Conservation (phyloP, 768 basidiomycete genomes). For the Candolleomyces eurysporus region DNA sequence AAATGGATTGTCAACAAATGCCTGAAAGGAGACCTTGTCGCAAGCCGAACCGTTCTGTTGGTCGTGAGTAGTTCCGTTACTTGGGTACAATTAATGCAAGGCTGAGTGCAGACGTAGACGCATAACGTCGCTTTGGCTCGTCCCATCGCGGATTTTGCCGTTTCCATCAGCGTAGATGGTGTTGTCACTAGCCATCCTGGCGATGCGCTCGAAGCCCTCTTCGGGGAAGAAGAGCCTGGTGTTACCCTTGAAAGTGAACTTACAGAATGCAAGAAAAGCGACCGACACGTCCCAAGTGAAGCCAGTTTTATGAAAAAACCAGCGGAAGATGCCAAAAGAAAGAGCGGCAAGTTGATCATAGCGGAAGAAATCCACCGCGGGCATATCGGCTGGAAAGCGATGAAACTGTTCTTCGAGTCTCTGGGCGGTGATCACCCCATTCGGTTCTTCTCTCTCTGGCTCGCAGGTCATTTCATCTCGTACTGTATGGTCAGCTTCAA, state of each 20-base stretch:
- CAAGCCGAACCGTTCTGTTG: constrained; percentile 79
- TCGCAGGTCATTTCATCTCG: background rate
- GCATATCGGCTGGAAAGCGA: constrained; percentile 48
- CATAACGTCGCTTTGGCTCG: constrained; percentile 52
- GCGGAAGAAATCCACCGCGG: constrained; percentile 60
- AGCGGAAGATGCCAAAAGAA: constrained; percentile 12
- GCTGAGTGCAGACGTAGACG: constrained; percentile 33
- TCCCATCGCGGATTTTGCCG: constrained; percentile 55
- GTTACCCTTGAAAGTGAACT: constrained; percentile 23
- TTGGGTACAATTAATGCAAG: constrained; percentile 18
- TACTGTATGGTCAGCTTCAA: background rate
- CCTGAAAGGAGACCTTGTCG: constrained; percentile 73
- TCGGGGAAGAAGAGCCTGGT: no score
- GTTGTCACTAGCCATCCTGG: constrained; percentile 44
- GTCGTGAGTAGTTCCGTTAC: constrained; percentile 53
- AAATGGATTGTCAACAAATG: constrained; percentile 80
- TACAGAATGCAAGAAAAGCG: background rate
- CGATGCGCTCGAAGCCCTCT: constrained; percentile 45
- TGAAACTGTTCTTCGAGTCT: background rate
- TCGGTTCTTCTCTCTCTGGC: background rate
- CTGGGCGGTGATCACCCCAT: background rate
- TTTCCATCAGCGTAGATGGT: constrained; percentile 53
- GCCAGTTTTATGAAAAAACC: no score
- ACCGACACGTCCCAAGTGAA: no score
- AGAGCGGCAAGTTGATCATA: constrained; percentile 54